A percentile compares a stretch with the other conserved stretches of the same genome.
phyloP scores from a whole-genome alignment of 306 rosid species.

The Comarum palustre region DNA sequence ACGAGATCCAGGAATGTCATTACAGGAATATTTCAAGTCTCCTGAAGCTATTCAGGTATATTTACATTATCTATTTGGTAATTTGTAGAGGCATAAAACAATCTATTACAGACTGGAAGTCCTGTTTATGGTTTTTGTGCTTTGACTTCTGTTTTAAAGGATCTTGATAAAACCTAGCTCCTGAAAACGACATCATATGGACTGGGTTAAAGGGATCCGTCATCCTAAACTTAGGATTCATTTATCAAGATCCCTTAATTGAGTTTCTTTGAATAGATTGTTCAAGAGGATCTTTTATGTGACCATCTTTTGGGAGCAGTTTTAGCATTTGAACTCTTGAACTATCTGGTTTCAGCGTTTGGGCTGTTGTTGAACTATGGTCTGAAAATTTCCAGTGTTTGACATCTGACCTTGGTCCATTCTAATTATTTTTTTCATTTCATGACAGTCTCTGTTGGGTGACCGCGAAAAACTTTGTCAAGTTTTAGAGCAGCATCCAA shows the following conservation, averaged over 20 bases:
- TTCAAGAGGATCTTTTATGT: not conserved
- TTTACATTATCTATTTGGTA: not conserved
- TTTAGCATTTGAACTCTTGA: not conserved
- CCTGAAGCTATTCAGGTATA: constrained; percentile 97
- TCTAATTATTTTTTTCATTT: constrained; percentile 28
- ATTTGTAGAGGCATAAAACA: not conserved
- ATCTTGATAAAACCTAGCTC: not conserved
- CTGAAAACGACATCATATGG: too few species aligned
- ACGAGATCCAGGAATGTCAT: constrained; percentile 70
- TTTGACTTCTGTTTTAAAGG: not conserved
- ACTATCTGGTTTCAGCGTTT: too few species aligned
- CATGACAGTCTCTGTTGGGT: constrained; percentile 77
- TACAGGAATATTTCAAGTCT: constrained; percentile 85
- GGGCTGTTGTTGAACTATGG: not conserved
- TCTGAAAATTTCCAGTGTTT: constrained; percentile 8
- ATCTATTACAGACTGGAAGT: not conserved
- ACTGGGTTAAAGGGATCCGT: too few species aligned
- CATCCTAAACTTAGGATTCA: too few species aligned
- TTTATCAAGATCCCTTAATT: too few species aligned
- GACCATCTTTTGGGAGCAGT: not conserved
- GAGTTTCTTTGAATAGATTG: not conserved
- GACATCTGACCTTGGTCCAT: not conserved
- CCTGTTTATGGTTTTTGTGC: not conserved
- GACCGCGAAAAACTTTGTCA: constrained; percentile 92
- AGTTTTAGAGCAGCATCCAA: constrained; percentile 98